Evolutionary conservation across 2,329 filamentous ascomycete species (phyloP), one percentile per base, ranked within the genome.

Genomic region (Neofusicoccum laricinum): DNA sequence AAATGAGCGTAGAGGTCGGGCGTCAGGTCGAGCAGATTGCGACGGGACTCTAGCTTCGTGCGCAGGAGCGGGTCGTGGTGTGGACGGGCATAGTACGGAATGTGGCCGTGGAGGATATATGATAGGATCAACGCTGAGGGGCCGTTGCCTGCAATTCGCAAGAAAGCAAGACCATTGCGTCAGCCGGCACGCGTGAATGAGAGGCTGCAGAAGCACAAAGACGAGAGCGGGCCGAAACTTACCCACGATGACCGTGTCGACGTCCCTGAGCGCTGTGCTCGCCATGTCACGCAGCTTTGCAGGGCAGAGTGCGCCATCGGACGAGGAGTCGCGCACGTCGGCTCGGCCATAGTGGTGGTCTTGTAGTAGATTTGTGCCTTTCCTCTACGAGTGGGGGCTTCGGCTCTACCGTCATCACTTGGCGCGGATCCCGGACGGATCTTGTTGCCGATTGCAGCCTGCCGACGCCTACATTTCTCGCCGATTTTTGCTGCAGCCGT

Each of bases 101-200:
- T 77, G 69, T 87, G 79, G 41, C 86, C 86, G 73, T 88, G 85
- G 32, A 88, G 80, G 48, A 88, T 86, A 72, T 85, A 88, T 50
- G 85, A 87, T 40, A 88, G 78, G 68, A 87, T 84, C 75, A 88
- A 79, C 59, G 86, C 84, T 58, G 86, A 85, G 50, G 86, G 86
- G 64, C 86, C 86, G 71, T 86, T 87, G 70, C 86, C 86, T 87
- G 67, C 25, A 38, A 43, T 46, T 55, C 50, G 59, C 41, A 45
- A 55, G 61, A 57, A 38, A 55, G 43, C 25, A 41, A 10, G 45
- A 25, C 63, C 49, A 63, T 70, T 70, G 69, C 68, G 70, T 75
- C 66, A 76, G 71, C 69, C 21, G 38, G 38, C 25, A 41, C 45
- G 36, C 19, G 45, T 30, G 32, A 25, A 30, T 17, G 21, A 36